phyloP scores from a whole-genome alignment of 495 filamentous ascomycete genomes.

The Echria macrotheca region DNA sequence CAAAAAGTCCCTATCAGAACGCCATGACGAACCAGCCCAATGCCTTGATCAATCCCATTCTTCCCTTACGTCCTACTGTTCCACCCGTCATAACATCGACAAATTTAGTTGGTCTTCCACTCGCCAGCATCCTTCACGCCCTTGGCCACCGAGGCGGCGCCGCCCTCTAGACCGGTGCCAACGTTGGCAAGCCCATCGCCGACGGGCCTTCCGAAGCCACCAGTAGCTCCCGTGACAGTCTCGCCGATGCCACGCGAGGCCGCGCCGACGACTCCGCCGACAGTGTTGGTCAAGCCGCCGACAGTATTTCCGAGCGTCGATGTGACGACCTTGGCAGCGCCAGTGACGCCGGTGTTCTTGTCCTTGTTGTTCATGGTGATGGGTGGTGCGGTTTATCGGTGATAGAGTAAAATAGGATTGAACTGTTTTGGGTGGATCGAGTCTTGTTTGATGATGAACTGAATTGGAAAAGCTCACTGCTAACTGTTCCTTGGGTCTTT shows the following conservation, averaged over 20 bases:
- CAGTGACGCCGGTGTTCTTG: slow-evolving; percentile 55
- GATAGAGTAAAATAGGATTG: not conserved
- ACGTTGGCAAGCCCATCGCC: slow-evolving; percentile 60
- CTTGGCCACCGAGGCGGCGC: slow-evolving; percentile 49
- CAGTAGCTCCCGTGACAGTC: slow-evolving; percentile 46
- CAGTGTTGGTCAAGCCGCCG: slow-evolving; percentile 55
- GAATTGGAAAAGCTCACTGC: not conserved
- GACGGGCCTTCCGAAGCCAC: slow-evolving; percentile 57
- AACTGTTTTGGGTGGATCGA: not conserved
- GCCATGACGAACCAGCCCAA: too few relatives aligned
- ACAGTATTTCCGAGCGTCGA: slow-evolving; percentile 51
- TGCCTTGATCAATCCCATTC: too few relatives aligned
- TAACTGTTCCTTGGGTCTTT: not conserved
- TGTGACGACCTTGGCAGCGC: slow-evolving; percentile 58
- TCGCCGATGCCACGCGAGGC: slow-evolving; percentile 48
- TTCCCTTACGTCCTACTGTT: too few relatives aligned
- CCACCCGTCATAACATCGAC: too few relatives aligned
- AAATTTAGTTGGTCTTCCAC: slow-evolving; percentile 52
- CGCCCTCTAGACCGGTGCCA: slow-evolving; percentile 56
- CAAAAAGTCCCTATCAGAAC: too few relatives aligned
- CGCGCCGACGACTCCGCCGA: slow-evolving; percentile 64
- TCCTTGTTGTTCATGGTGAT: slow-evolving; percentile 31
- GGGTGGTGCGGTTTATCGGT: slow-evolving; percentile 2
- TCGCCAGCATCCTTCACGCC: slow-evolving; percentile 66
- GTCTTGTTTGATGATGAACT: not conserved